Base-by-base conservation (phyloP, 345 rosid genomes). In the Eucalyptus polybractea region DNA sequence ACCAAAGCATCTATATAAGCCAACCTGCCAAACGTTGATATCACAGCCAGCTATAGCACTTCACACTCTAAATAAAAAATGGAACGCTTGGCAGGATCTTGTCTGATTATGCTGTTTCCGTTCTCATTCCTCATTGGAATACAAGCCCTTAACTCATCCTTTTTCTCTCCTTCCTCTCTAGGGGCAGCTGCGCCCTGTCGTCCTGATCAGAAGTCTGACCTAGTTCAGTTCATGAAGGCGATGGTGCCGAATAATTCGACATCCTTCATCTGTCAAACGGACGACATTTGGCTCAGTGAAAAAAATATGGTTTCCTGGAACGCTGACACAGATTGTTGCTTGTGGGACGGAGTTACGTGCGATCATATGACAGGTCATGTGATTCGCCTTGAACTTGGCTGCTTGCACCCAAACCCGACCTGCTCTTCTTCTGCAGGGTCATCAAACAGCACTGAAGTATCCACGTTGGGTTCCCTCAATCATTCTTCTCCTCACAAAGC, bases 261-360 rank as follows among this genome's bases (percentile, higher is more conserved):
- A 86, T 16, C 58, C 4, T 16, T 86, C 56, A 1, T 15, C 40
- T 86, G 87, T 50, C 56, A 86, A 27, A 27, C 0, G 13, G 49
- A 21, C 0, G 16, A 14, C 49, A 1, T 10, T 42, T 15, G n/a
- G 37, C 24, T 1, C 40, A 9, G 3, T 49, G 31, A 11, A 27
- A 33, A 21, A 86, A 86, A 86, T 10, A 86, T 50, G 33, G 13
- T 12, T 50, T 86, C 58, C 58, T 86, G 87, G 87, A 86, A 27
- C 27, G 9, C n/a, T 21, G 50, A 29, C 31, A 44, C 51, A 22
- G 86, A 42, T 22, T 83, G 50, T 83, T 83, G 86, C 86, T 42
- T 13, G 13, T 83, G 86, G 86, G 31, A n/a, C 24, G 92, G 92
- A 2, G 29, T 91, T 87, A 80, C 56, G 19, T 91, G 91, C 90